Evolutionary conservation across 108 stramenopile genomes (phyloP), one percentile per base, ranked within the genome.

Genomic region (Phaeodactylum tricornutum): DNA sequence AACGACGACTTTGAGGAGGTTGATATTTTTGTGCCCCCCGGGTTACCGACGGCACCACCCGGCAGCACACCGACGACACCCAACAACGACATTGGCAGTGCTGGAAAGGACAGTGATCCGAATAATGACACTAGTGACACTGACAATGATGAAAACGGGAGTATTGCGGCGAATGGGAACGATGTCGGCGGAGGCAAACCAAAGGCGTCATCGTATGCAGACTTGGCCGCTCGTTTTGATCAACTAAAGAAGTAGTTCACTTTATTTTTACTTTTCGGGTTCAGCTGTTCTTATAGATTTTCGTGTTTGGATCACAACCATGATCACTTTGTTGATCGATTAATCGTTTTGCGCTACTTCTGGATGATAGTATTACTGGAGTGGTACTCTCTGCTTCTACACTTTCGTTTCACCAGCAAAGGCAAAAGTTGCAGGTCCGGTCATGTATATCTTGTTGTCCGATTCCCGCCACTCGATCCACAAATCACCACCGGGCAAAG

Each of bases 361-460:
- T n/a, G n/a, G n/a, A n/a, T n/a, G n/a, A n/a, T n/a, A n/a, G n/a
- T n/a, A n/a, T n/a, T n/a, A n/a, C n/a, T n/a, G n/a, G n/a, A n/a
- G n/a, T n/a, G n/a, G n/a, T n/a, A n/a, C n/a, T n/a, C n/a, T n/a
- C n/a, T n/a, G n/a, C n/a, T n/a, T n/a, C 44, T 49, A 49, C 3
- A 49, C 31, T 6, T 33, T 49, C 31, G 79, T 75, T 46, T 59
- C 46, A 6, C 84, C 84, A 40, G 53, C 37, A 52, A 86, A 86
- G 40, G 60, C 29, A 31, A 76, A 77, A 3, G 61, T 71, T 8
- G 79, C 84, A 1, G 90, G 90, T 34, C 90, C 90, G 21, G 69
- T 84, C 94, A 96, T 93, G 74, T 90, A 93, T n/a, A 96, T 68
- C 49, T 78, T 76, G 61, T 90, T 88, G 64, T 92, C 84, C 16